Base-by-base conservation (phyloP, 2,329 filamentous ascomycete species). In the Epichloe hybrida region DNA sequence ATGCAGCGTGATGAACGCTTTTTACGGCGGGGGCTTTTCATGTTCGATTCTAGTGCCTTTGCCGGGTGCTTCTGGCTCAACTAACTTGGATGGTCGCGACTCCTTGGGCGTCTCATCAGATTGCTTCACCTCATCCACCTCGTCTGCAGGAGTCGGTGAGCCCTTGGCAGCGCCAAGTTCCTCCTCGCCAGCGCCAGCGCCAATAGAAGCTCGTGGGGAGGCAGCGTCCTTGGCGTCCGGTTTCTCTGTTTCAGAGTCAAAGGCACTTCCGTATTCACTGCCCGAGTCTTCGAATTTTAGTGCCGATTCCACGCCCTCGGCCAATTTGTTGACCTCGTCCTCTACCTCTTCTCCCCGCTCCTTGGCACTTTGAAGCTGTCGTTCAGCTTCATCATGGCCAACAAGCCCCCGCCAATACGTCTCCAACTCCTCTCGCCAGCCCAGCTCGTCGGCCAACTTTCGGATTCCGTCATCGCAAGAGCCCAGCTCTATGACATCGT, bases 361-460 rank as follows among this genome's bases (percentile, higher is more conserved):
- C 39, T 61, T 67, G 31, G 61, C 58, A 12, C 59, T 61, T 11
- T 54, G 51, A 53, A 71, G 57, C 60, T 77, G 75, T 53, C 69
- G 73, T 57, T 70, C 71, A 21, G 76, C 75, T 59, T 80, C 73
- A 54, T 77, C 70, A 23, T 81, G 70, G 4, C 85, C 79, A 7
- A 86, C 83, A 0, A 84, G 76, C 44, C 70, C 67, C 21, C 80
- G 73, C 89, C 89, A 97, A 49, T 87, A 59, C 3, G 63, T 66
- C 62, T 96, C 88, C 15, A 98, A 72, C 62, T 97, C 91, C 2
- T 88, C 80, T 8, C 77, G 67, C 93, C 93, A 98, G 1, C 89
- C 91, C 42, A 95, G 75, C 31, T 83, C 82, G 55, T 84, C 75
- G 1, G 91, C 90, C 37, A 98, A 72, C 63, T 79, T 81, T 50